These are phyloP conservation scores for Pseudogymnoascus sp. DNA, from an alignment of 2,329 filamentous ascomycete species.

Conservation along the genomic window DNA sequence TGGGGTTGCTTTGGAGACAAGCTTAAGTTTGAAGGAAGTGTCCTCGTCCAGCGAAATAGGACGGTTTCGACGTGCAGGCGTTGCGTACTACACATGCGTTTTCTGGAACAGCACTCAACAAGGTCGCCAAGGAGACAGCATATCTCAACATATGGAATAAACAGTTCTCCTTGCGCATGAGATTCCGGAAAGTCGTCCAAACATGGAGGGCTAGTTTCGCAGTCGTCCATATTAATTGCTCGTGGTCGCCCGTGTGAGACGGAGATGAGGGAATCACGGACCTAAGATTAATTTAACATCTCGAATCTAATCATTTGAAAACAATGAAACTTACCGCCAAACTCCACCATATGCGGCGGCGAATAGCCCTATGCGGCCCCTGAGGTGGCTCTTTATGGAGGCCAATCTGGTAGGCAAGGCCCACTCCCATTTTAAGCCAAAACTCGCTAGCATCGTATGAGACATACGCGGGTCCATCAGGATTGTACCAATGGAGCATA, in stretches of 20 bases:
- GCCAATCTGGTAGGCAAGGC: not conserved
- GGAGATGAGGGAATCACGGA: not conserved
- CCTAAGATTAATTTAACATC: not conserved
- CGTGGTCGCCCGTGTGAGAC: not conserved
- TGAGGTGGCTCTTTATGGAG: not conserved
- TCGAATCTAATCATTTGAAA: not conserved
- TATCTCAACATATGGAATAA: constrained; percentile 7
- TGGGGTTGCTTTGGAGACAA: constrained; percentile 16
- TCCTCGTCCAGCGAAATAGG: constrained; percentile 32
- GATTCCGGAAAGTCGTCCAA: constrained; percentile 3
- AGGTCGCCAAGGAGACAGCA: not conserved
- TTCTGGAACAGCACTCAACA: not conserved
- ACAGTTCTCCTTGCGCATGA: not conserved
- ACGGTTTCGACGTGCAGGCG: not conserved
- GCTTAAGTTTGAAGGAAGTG: constrained; percentile 25
- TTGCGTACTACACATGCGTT: not conserved
- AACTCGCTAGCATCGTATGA: not conserved
- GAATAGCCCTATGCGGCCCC: not conserved
- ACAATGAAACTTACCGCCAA: not conserved
- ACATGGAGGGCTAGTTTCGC: not conserved
- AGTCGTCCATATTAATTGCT: constrained; percentile 3
- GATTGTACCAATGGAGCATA: constrained; percentile 31
- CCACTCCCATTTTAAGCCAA: not conserved
- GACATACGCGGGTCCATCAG: constrained; percentile 30
- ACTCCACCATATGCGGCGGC: not conserved